Evolutionary conservation across 345 rosid genomes (phyloP).

Genomic region (Hibiscus tridactylites): DNA sequence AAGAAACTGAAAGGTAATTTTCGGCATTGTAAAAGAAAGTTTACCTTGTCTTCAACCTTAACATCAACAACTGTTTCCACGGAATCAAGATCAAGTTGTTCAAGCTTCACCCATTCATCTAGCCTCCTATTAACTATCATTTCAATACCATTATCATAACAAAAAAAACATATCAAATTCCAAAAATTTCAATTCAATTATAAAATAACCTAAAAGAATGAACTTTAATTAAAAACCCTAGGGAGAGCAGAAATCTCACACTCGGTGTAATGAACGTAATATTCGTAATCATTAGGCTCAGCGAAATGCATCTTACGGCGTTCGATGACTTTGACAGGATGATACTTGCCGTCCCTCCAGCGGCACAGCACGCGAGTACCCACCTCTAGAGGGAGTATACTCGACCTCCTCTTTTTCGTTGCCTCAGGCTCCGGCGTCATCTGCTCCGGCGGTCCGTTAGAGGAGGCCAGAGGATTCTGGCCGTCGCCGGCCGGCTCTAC

Average conservation of each 20-base stretch:
- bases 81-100: conserved; percentile 84
- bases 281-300: conserved; percentile 75
- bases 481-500: conserved; percentile 25
- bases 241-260: conserved; percentile 39
- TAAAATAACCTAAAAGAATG: background rate
- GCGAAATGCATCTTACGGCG: conserved; percentile 53
- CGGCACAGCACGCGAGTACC: conserved; percentile 97
- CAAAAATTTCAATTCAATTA: background rate
- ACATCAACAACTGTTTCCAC: conserved; percentile 92
- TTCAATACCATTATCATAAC: background rate
- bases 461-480: conserved; percentile 18
- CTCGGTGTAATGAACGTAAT: conserved; percentile 95
- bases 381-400: conserved; percentile 78
- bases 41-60: conserved; percentile 95
- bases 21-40: background rate
- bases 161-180: background rate
- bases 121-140: conserved; percentile 86
- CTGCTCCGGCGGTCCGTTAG: conserved; percentile 9
- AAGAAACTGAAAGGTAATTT: background rate
- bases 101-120: conserved; percentile 95
- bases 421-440: conserved; percentile 41
- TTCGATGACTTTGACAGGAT: conserved; percentile 93
- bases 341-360: conserved; percentile 93
- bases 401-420: conserved; percentile 49
- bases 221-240: conserved; percentile 12